These are phyloP conservation scores for Salix purpurea DNA, from an alignment of 345 rosid genomes.

Conservation along the genomic window DNA sequence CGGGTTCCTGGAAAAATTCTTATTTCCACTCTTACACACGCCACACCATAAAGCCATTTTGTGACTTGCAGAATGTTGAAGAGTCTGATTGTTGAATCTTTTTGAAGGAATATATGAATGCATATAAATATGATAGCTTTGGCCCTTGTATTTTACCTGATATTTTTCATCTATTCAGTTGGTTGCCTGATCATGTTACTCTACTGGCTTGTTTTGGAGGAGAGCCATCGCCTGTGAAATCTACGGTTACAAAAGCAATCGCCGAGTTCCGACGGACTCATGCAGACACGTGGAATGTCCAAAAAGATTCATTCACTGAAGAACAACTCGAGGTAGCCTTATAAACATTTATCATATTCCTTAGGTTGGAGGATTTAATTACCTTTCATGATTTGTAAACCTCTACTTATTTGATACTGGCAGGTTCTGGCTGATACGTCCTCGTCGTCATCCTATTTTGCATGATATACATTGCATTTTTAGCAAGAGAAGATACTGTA, in stretches of 20 bases:
- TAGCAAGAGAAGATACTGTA: constrained; percentile 15
- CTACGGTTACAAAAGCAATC: constrained; percentile 93
- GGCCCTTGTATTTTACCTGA: not conserved
- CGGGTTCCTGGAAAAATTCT: not conserved
- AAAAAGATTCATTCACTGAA: constrained; percentile 82
- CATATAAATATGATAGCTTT: not conserved
- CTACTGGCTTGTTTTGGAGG: constrained; percentile 73
- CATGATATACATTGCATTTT: constrained; percentile 41
- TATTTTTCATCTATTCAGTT: constrained; percentile 36
- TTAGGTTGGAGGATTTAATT: not conserved
- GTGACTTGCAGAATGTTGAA: not conserved
- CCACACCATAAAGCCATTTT: not conserved
- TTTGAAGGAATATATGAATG: not conserved
- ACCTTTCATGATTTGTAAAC: not conserved
- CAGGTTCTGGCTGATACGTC: constrained; percentile 97
- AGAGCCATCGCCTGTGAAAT: constrained; percentile 85
- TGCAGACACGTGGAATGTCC: constrained; percentile 93
- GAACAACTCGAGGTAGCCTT: constrained; percentile 87
- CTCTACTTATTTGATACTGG: constrained; percentile 18
- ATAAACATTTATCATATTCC: not conserved
- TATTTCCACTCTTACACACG: too few species aligned
- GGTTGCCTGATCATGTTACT: constrained; percentile 94
- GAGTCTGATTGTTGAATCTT: not conserved
- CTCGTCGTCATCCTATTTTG: constrained; percentile 89
- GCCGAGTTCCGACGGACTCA: constrained; percentile 96